Percentiles rank a stretch among this genome's conserved stretches.
Conservation (phyloP, 2,329 filamentous ascomycete species). For the Arthroderma uncinatum region DNA sequence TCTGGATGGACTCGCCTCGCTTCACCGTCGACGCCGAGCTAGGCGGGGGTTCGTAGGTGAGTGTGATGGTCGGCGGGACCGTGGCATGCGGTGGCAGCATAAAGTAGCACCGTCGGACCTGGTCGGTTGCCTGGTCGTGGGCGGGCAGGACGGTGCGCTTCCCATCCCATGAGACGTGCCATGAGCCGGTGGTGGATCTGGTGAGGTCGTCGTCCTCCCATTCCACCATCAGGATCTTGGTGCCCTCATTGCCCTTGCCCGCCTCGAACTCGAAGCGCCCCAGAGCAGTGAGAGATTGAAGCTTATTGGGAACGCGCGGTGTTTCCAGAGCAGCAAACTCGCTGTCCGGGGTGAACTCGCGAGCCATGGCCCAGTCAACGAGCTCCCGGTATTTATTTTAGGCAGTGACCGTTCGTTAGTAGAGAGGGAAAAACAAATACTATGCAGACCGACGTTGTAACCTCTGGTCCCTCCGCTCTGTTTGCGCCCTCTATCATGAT, state of each 20-base stretch:
- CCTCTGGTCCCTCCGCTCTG: neutral
- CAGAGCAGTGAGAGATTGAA: slow-evolving; percentile 46
- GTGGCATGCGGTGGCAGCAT: slow-evolving; percentile 60
- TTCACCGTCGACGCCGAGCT: slow-evolving; percentile 28
- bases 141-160: slow-evolving; percentile 62
- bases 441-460: neutral
- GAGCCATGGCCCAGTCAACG: slow-evolving; percentile 11
- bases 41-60: slow-evolving; percentile 44
- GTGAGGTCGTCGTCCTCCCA: slow-evolving; percentile 58
- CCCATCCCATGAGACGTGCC: slow-evolving; percentile 75
- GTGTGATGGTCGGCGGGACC: slow-evolving; percentile 61
- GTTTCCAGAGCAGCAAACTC: slow-evolving; percentile 23
- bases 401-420: neutral
- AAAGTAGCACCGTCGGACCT: slow-evolving; percentile 61
- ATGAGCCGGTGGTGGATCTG: slow-evolving; percentile 43
- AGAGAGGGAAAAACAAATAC: neutral
- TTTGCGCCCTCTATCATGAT: neutral
- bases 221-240: slow-evolving; percentile 87
- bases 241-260: slow-evolving; percentile 66
- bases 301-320: slow-evolving; percentile 18
- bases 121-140: slow-evolving; percentile 45
- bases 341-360: slow-evolving; percentile 11
- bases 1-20: slow-evolving; percentile 42
- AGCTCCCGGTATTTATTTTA: neutral
- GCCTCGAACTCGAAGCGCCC: slow-evolving; percentile 81